Evolutionary conservation across 306 rosid genomes (phyloP).

Genomic region (Cyclanthera cordifolia): DNA sequence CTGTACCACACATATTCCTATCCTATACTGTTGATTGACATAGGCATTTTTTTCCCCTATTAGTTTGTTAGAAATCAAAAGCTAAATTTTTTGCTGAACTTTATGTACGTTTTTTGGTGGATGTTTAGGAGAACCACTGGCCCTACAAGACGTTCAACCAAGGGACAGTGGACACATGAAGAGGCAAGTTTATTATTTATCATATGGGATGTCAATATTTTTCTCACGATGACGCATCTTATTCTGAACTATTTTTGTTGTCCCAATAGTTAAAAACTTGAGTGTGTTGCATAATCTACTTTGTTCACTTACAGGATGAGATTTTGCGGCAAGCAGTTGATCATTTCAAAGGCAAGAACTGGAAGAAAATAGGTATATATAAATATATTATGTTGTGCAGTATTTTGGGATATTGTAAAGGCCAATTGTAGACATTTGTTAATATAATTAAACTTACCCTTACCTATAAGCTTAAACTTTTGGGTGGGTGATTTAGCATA

Average conservation of each 20-base stretch:
- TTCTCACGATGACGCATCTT: neutral
- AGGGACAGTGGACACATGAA: conserved; percentile 16
- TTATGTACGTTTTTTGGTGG: neutral
- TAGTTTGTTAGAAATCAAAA: neutral
- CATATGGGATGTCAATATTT: neutral
- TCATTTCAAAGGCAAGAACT: conserved; percentile 85
- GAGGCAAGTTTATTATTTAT: conserved; percentile 5
- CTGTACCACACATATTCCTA: neutral
- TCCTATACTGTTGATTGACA: neutral
- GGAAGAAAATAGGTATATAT: conserved; percentile 89
- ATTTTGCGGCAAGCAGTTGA: conserved; percentile 68
- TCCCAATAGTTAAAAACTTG: neutral
- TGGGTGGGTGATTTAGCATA: too few relatives aligned
- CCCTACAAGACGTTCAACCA: conserved; percentile 20
- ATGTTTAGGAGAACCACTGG: conserved; percentile 14
- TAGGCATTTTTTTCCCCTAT: neutral
- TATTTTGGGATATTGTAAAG: neutral
- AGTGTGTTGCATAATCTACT: neutral
- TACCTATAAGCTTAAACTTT: too few relatives aligned
- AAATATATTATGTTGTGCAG: neutral
- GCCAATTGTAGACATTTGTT: neutral
- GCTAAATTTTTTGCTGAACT: neutral
- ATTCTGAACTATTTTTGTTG: neutral
- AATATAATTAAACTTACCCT: too few relatives aligned
- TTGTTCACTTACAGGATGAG: conserved; percentile 51